Conservation (phyloP, 2,329 filamentous ascomycete species). For the Metarhizium album region DNA sequence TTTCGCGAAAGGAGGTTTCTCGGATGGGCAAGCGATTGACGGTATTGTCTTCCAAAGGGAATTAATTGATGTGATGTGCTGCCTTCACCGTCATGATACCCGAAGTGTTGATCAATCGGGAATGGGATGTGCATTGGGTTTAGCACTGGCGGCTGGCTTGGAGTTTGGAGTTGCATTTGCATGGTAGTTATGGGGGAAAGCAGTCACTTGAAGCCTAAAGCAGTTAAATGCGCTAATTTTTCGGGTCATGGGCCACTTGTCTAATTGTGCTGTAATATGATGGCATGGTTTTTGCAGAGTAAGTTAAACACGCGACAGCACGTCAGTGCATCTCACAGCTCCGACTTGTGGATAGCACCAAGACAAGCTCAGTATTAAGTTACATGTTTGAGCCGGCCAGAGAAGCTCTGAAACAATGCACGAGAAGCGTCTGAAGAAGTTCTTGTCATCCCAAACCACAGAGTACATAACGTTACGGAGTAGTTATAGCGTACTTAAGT, state of each 20-base stretch:
- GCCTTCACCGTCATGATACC: background rate
- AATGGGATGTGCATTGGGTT: background rate
- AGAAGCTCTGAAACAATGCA: too few species aligned
- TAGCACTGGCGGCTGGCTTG: background rate
- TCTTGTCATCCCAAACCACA: too few species aligned
- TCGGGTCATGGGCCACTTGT: background rate
- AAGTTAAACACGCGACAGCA: too few species aligned
- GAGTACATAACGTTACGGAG: too few species aligned
- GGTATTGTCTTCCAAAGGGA: slow-evolving; percentile 13
- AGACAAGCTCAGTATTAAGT: background rate
- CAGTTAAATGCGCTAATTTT: background rate
- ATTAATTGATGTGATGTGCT: slow-evolving; percentile 1
- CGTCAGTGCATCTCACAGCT: too few species aligned
- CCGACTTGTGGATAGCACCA: too few species aligned
- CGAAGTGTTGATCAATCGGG: background rate
- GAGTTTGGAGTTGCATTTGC: background rate
- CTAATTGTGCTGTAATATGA: background rate
- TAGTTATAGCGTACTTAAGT: too few species aligned
- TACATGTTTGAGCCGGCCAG: too few species aligned
- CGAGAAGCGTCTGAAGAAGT: too few species aligned
- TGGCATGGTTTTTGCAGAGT: background rate
- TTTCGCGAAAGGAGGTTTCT: slow-evolving; percentile 42
- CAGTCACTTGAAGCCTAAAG: background rate
- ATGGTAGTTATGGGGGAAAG: background rate
- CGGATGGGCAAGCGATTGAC: slow-evolving; percentile 32